Evolutionary conservation across 2,329 filamentous ascomycete genomes (phyloP).

Genomic region (Aspergillus felis): DNA sequence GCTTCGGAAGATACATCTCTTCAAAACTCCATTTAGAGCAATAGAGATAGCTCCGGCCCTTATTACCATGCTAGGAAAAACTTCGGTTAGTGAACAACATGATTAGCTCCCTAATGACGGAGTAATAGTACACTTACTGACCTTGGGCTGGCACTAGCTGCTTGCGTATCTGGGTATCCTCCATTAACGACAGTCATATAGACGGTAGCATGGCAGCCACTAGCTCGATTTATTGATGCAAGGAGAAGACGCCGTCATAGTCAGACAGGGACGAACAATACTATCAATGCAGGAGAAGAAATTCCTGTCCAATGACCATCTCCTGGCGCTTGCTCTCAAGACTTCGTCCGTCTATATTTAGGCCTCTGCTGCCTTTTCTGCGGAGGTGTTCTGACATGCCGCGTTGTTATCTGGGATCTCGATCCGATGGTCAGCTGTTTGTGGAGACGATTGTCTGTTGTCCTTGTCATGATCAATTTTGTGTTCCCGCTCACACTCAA

Average conservation of each 20-base stretch:
- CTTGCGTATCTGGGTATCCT: not conserved
- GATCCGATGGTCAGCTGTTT: not conserved
- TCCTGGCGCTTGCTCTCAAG: not conserved
- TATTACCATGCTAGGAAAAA: not conserved
- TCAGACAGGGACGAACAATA: not conserved
- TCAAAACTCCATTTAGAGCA: not conserved
- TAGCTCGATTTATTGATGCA: not conserved
- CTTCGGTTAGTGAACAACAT: not conserved
- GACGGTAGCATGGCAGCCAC: not conserved
- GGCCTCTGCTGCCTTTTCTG: not conserved
- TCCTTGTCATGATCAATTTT: not conserved
- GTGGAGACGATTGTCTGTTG: not conserved
- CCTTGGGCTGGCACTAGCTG: not conserved
- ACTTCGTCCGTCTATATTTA: not conserved
- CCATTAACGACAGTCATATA: not conserved
- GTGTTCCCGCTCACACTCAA: not conserved
- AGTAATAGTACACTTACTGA: not conserved
- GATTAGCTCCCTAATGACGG: not conserved
- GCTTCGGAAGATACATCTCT: not conserved
- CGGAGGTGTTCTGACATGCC: not conserved
- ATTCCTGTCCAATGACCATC: not conserved
- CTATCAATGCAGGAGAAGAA: not conserved
- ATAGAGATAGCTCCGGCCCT: not conserved
- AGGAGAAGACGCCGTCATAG: not conserved
- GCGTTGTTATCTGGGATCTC: not conserved